Evolutionary conservation across 768 basidiomycete genomes (phyloP), one percentile per base, ranked within the genome.

Genomic region (Jaapia argillacea): DNA sequence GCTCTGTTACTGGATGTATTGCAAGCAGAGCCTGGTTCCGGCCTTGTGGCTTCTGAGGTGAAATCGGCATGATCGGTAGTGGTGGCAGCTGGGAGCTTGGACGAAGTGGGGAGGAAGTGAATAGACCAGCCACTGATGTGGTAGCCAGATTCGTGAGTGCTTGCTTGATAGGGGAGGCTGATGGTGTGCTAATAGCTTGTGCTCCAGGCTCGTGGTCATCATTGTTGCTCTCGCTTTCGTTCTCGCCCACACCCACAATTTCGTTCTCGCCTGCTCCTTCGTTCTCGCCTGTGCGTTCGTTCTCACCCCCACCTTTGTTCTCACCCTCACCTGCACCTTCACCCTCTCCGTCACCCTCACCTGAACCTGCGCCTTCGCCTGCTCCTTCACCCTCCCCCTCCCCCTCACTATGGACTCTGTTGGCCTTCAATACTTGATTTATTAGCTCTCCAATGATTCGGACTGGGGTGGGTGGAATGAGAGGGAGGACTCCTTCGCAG

Each of bases 401-500:
- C n/a, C n/a, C n/a, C n/a, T n/a, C n/a, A n/a, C n/a, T n/a, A 18
- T 46, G 40, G 2, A 25, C 36, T 10, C 33, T 18, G 25, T 24
- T 26, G 18, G 21, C 25, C 41, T 24, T 18, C 12, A 36, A 12
- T 21, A 21, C 16, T n/a, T 52, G 27, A 26, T 42, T 24, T 10
- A 55, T 26, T 25, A 59, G 31, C 6, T 46, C 44, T 14, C 53
- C 45, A 21, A 61, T 35, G n/a, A 45, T 46, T 6, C 44, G 42
- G 18, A 59, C 51, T 23, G 56, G 60, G 12, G 54, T 57, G 4
- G 52, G 24, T n/a, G 52, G 54, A 14, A 25, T 46, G 10, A 64
- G 28, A n/a, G 60, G 62, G 1, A 62, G 44, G 24, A 36, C 20
- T 4, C 44, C 47, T 4, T 44, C 23, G 6, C 35, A 37, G 0